These are phyloP conservation scores for Paracorniculantispora psalliotae DNA, from an alignment of 2,329 filamentous ascomycete genomes.

Conservation along the genomic window DNA sequence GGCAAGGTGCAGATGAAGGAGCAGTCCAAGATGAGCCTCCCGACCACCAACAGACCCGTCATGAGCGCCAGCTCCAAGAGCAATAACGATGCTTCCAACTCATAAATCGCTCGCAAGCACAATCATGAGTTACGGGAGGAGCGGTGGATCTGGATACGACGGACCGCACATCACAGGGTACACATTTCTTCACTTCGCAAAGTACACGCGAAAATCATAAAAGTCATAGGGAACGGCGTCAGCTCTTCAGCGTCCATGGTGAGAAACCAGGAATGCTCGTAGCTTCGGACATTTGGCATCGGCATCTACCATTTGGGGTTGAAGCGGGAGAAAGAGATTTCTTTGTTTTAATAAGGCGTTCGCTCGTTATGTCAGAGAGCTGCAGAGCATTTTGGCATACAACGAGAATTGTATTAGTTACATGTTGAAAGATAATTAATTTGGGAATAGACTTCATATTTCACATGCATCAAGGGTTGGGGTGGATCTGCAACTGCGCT, in stretches of 20 bases:
- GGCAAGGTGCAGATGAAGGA: constrained; percentile 15
- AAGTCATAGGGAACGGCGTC: constrained; percentile 11
- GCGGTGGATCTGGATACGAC: not conserved
- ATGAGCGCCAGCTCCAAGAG: constrained; percentile 15
- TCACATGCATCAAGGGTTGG: not conserved
- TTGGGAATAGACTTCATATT: constrained; percentile 3
- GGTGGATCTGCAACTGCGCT: too few species aligned
- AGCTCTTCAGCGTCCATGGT: constrained; percentile 7
- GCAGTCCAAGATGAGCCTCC: constrained; percentile 11
- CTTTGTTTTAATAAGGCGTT: constrained; percentile 2
- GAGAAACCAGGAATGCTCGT: not conserved
- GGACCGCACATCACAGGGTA: not conserved
- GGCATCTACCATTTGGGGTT: constrained; percentile 3
- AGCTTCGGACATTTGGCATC: constrained; percentile 9
- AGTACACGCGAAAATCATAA: not conserved
- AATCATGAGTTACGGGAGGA: not conserved
- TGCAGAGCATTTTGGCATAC: not conserved
- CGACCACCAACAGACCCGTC: constrained; percentile 11
- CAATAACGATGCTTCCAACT: constrained; percentile 13
- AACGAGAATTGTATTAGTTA: constrained; percentile 8
- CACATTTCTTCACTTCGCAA: not conserved
- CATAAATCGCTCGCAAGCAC: not conserved
- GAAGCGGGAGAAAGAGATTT: constrained; percentile 1
- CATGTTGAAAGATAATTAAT: not conserved
- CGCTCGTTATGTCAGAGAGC: not conserved